Evolutionary conservation across 345 rosid species (phyloP).

Genomic region (Corchorus capsularis): DNA sequence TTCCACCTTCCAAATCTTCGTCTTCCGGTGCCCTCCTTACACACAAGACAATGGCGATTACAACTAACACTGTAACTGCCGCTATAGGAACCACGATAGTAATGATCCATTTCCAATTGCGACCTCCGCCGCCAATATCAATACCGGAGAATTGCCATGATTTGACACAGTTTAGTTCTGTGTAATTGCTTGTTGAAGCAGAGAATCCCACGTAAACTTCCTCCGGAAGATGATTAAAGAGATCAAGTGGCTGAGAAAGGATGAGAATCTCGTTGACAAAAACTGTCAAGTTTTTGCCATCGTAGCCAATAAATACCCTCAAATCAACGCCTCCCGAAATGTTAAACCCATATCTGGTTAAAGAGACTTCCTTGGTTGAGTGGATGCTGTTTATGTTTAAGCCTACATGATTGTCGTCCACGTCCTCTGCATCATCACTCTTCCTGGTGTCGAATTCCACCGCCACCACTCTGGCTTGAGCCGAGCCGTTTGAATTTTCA

Average conservation of each 20-base stretch:
- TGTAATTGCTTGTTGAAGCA: slow-evolving; percentile 49
- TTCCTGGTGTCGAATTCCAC: slow-evolving; percentile 72
- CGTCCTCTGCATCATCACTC: slow-evolving; percentile 47
- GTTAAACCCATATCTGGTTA: slow-evolving; percentile 32
- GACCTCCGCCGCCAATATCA: slow-evolving; percentile 26
- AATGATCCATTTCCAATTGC: slow-evolving; percentile 24
- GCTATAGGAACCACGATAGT: slow-evolving; percentile 31
- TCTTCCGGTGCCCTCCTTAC: slow-evolving; percentile 30
- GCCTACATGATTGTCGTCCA: slow-evolving; percentile 69
- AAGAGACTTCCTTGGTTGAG: slow-evolving; percentile 45
- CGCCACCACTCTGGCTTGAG: slow-evolving; percentile 43
- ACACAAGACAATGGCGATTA: slow-evolving; percentile 20
- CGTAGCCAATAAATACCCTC: slow-evolving; percentile 37
- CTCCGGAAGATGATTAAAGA: slow-evolving; percentile 51
- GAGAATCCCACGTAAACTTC: slow-evolving; percentile 65
- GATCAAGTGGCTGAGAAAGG: slow-evolving; percentile 46
- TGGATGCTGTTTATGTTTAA: slow-evolving; percentile 51
- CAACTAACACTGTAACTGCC: slow-evolving; percentile 18
- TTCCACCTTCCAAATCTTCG: slow-evolving; percentile 34
- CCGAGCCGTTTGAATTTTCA: slow-evolving; percentile 26
- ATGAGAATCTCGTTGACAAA: slow-evolving; percentile 36
- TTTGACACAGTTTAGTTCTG: slow-evolving; percentile 49
- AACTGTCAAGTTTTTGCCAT: slow-evolving; percentile 49
- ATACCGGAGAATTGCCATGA: slow-evolving; percentile 57
- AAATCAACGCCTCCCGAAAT: slow-evolving; percentile 25